Evolutionary conservation across 2,329 filamentous ascomycete species (phyloP), one percentile per base, ranked within the genome.

Genomic region (Davidsoniella neocaledoniae): DNA sequence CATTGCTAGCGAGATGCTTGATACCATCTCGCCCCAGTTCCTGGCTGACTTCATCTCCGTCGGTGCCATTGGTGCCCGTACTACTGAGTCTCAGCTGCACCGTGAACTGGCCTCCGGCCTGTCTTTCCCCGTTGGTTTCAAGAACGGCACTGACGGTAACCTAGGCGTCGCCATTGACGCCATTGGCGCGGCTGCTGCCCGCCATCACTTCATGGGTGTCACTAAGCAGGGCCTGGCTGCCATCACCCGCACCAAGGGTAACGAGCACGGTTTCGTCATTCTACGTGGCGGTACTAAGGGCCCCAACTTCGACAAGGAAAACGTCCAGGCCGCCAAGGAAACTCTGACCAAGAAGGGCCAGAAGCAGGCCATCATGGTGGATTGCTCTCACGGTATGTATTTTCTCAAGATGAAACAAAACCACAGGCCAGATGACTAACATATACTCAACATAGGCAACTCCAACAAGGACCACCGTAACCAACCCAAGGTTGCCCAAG

Each of bases 21-120:
- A 98, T 65, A 98, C 91, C 56, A 96, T 98, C 66, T 94, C 86
- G 3, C 91, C 91, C 5, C 91, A 98, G 73, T 98, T 91, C 75
- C 79, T 96, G 41, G 87, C 91, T 54, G 91, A 98, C 66, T 77
- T 94, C 58, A 88, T 98, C 65, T 94, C 86, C 0, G 81, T 96
- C 23, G 91, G 91, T 54, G 91, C 91, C 52, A 94, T 98, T 61
- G 91, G 91, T 55, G 91, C 91, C 41, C 79, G 91, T 57, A 98
- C 91, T 41, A 98, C 91, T 46, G 91, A 98, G 70, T 91, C 84
- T 50, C 91, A 98, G 69, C 73, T 96, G 56, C 91, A 98, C 69
- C 83, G 91, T 55, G 91, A 98, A 70, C 77, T 98, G 55, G 91
- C 91, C 4, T 93, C 85, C 25, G 91, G 91, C 58, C 75, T 96